phyloP scores from a whole-genome alignment of 2,329 filamentous ascomycete genomes.

The Zasmidium angulare region DNA sequence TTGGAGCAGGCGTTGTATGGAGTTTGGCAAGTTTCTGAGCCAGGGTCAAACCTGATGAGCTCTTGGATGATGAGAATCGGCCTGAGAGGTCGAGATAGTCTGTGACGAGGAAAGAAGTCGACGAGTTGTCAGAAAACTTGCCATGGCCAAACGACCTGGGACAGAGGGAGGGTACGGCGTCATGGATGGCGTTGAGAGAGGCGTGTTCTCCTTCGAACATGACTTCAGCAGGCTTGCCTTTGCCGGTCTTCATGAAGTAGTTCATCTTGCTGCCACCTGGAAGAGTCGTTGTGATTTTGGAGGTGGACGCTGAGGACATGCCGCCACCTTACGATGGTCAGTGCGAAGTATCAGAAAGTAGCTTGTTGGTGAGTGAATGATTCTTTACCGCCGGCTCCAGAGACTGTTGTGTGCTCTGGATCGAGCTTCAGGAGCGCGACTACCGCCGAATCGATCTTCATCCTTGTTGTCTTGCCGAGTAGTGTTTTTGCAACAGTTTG shows the following conservation, averaged over 20 bases:
- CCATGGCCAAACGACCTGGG: slow-evolving; percentile 76
- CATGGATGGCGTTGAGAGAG: slow-evolving; percentile 79
- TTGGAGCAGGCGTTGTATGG: slow-evolving; percentile 72
- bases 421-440: slow-evolving; percentile 61
- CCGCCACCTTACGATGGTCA: slow-evolving; percentile 51
- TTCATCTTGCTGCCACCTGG: slow-evolving; percentile 51
- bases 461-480: slow-evolving; percentile 23
- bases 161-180: slow-evolving; percentile 70
- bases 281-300: slow-evolving; percentile 53
- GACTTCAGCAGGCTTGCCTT: slow-evolving; percentile 56
- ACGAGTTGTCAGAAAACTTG: slow-evolving; percentile 46
- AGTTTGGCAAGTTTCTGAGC: slow-evolving; percentile 75
- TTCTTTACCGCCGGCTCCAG: slow-evolving; percentile 53
- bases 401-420: slow-evolving; percentile 55
- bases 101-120: slow-evolving; percentile 62
- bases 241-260: slow-evolving; percentile 73
- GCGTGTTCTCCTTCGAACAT: slow-evolving; percentile 82
- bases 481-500: neutral
- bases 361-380: neutral
- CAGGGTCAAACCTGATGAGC: slow-evolving; percentile 54
- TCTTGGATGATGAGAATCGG: slow-evolving; percentile 29
- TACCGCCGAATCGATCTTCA: slow-evolving; percentile 64
- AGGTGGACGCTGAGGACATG: slow-evolving; percentile 64
- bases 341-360: neutral
- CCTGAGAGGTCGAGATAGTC: slow-evolving; percentile 72